A percentile compares a stretch with the other conserved stretches of the same genome.
Conservation (phyloP, 2,329 filamentous ascomycete species). For the Xylariomycetidae sp. region DNA sequence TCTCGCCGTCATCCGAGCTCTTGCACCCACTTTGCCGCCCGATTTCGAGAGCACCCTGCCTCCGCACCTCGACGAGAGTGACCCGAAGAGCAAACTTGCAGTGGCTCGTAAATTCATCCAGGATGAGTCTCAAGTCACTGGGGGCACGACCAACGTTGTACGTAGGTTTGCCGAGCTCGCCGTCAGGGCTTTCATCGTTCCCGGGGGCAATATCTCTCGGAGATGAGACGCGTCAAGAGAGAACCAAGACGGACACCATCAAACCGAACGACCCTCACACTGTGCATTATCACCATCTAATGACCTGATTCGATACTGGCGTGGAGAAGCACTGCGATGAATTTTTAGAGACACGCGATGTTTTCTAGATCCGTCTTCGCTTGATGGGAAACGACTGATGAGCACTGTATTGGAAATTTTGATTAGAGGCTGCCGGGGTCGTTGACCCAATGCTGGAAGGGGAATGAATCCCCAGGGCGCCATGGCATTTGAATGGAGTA, state of each 20-base stretch:
- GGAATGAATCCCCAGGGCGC: too few relatives aligned
- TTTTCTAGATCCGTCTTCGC: too few relatives aligned
- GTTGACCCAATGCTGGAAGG: too few relatives aligned
- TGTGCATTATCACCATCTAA: too few relatives aligned
- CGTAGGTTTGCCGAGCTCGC: constrained; percentile 67
- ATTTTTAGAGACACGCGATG: too few relatives aligned
- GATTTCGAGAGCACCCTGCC: constrained; percentile 53
- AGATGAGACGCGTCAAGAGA: constrained; percentile 9
- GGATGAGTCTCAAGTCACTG: constrained; percentile 56
- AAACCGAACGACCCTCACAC: too few relatives aligned
- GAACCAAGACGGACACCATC: neutral
- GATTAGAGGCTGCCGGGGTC: too few relatives aligned
- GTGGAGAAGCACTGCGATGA: too few relatives aligned
- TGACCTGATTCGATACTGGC: too few relatives aligned
- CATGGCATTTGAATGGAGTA: too few relatives aligned
- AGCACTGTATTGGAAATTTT: too few relatives aligned
- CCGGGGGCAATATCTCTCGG: constrained; percentile 42
- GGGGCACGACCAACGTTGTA: constrained; percentile 71
- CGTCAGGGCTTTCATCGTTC: constrained; percentile 52
- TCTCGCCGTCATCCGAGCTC: constrained; percentile 72
- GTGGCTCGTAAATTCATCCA: constrained; percentile 68
- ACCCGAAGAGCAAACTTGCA: constrained; percentile 61
- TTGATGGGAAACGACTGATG: too few relatives aligned
- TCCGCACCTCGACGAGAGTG: constrained; percentile 60
- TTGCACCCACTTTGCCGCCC: constrained; percentile 61